These are phyloP conservation scores for Citrullus mucosospermus DNA, from an alignment of 306 rosid genomes.

Conservation along the genomic window DNA sequence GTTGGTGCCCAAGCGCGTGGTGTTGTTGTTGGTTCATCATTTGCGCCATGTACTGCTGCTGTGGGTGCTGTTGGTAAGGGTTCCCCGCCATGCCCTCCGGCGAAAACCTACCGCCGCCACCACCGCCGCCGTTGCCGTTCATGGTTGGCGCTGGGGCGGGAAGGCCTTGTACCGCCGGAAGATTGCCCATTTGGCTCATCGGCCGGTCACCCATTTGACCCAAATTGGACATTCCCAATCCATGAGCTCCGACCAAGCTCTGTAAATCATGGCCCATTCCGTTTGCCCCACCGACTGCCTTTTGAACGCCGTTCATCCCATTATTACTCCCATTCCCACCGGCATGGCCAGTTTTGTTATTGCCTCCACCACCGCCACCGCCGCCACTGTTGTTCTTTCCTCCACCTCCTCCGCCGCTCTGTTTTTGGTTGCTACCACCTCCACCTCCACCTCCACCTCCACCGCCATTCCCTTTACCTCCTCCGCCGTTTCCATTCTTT, in stretches of 20 bases:
- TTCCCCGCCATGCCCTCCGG: slow-evolving; percentile 39
- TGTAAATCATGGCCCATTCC: slow-evolving; percentile 21
- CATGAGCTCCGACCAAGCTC: slow-evolving; percentile 31
- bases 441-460: slow-evolving; percentile 13
- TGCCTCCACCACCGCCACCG: not conserved
- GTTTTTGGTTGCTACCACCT: slow-evolving; percentile 20
- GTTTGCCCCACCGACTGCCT: slow-evolving; percentile 20
- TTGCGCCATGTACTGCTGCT: slow-evolving; percentile 32
- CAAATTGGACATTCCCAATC: slow-evolving; percentile 25
- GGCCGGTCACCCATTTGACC: slow-evolving; percentile 41
- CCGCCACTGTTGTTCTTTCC: slow-evolving; percentile 11
- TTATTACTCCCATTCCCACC: not conserved
- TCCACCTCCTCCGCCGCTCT: slow-evolving; percentile 20
- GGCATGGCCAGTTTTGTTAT: slow-evolving; percentile 19
- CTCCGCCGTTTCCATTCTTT: slow-evolving; percentile 27
- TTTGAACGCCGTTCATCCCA: slow-evolving; percentile 12
- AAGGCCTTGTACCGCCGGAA: slow-evolving; percentile 59
- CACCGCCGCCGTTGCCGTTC: slow-evolving; percentile 15
- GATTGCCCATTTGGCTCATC: slow-evolving; percentile 38
- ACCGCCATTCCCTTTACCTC: slow-evolving; percentile 21
- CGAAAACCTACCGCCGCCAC: slow-evolving; percentile 22
- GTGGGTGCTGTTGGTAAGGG: slow-evolving; percentile 26
- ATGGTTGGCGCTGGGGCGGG: slow-evolving; percentile 18
- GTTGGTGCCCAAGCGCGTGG: slow-evolving; percentile 38
- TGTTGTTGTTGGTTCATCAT: slow-evolving; percentile 62